These are phyloP conservation scores for Xylaria sp. DNA, from an alignment of 2,329 filamentous ascomycete species.

Conservation along the genomic window DNA sequence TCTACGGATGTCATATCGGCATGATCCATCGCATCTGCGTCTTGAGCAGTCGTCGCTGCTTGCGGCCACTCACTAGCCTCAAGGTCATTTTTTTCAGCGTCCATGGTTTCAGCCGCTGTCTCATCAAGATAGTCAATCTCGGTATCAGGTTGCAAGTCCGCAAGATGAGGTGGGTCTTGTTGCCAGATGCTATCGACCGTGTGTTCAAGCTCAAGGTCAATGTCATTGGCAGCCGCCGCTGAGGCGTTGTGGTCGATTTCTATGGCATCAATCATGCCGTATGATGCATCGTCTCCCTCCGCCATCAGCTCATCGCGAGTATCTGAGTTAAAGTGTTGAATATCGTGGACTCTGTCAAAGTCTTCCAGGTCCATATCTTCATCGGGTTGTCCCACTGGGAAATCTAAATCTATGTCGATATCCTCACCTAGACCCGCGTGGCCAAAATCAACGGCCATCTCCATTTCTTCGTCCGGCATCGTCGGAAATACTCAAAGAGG, in stretches of 20 bases:
- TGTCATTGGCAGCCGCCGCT: constrained; percentile 43
- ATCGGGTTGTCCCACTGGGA: constrained; percentile 46
- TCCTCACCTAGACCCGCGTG: constrained; percentile 46
- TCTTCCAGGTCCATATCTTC: constrained; percentile 50
- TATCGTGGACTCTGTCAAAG: constrained; percentile 45
- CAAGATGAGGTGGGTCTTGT: constrained; percentile 30
- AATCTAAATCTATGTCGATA: constrained; percentile 51
- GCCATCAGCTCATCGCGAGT: constrained; percentile 50
- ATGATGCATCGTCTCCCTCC: constrained; percentile 49
- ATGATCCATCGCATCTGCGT: constrained; percentile 20
- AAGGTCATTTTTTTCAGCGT: constrained; percentile 25
- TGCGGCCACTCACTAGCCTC: constrained; percentile 35
- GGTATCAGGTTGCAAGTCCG: constrained; percentile 34
- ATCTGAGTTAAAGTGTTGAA: constrained; percentile 48
- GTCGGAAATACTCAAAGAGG: constrained; percentile 23
- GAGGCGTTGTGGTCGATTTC: constrained; percentile 44
- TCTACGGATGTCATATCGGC: constrained; percentile 22
- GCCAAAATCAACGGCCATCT: constrained; percentile 49
- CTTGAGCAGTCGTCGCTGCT: constrained; percentile 15
- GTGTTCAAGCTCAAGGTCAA: constrained; percentile 48
- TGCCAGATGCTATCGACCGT: constrained; percentile 45
- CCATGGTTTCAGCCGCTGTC: constrained; percentile 31
- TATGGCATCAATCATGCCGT: constrained; percentile 49
- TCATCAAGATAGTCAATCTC: constrained; percentile 44
- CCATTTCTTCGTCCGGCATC: constrained; percentile 51